Percentiles rank a stretch among this genome's conserved stretches.
Conservation (phyloP, 2,329 filamentous ascomycete species). For the Claviceps purpurea region DNA sequence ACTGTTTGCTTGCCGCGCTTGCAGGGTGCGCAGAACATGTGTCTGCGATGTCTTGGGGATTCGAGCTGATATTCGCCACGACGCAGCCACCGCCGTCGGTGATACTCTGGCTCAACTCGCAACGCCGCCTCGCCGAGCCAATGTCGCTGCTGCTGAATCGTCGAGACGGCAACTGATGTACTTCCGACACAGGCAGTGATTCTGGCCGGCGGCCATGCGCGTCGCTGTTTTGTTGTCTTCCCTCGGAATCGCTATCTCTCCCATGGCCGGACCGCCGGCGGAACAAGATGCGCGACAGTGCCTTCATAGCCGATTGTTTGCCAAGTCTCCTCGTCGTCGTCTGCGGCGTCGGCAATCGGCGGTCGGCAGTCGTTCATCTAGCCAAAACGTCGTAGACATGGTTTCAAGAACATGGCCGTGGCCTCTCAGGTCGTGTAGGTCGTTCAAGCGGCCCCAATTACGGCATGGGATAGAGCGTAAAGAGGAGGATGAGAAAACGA, state of each 20-base stretch:
- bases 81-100: not conserved
- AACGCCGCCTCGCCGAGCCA: not conserved
- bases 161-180: conserved; percentile 22
- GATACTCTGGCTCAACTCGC: not conserved
- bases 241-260: conserved; percentile 9
- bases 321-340: not conserved
- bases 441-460: not conserved
- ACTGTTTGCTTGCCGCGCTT: not conserved
- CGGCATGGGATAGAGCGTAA: not conserved
- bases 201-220: conserved; percentile 2
- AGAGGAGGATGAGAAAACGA: not conserved
- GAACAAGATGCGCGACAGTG: conserved; percentile 22
- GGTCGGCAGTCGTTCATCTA: not conserved
- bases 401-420: not conserved
- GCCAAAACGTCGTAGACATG: not conserved
- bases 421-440: not conserved
- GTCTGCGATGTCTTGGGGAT: not conserved
- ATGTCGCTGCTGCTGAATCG: conserved; percentile 5
- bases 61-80: conserved; percentile 15
- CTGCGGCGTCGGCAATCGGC: not conserved
- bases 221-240: conserved; percentile 4
- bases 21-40: not conserved
- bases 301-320: conserved; percentile 17
- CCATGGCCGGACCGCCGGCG: conserved; percentile 14
- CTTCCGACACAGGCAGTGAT: conserved; percentile 16